Evolutionary conservation across 2,329 filamentous ascomycete species (phyloP).

Genomic region (Metarhizium album): DNA sequence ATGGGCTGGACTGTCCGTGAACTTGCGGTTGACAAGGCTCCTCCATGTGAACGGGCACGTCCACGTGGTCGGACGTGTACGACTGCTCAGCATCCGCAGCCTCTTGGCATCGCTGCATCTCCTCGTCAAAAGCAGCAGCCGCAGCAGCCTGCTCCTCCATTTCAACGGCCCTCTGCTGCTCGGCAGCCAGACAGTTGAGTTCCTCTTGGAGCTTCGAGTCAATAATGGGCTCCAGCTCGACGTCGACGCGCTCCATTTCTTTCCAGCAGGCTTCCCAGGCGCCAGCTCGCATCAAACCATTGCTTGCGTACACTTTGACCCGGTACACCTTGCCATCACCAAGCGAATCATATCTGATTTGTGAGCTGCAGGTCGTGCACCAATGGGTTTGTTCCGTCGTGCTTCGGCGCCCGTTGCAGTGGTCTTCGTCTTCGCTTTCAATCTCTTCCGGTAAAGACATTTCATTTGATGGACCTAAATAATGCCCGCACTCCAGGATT

Average conservation of each 20-base stretch:
- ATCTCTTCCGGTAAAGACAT: slow-evolving; percentile 31
- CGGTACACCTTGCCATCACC: slow-evolving; percentile 52
- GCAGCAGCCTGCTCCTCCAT: slow-evolving; percentile 19
- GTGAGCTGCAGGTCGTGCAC: slow-evolving; percentile 44
- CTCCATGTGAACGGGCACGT: neutral
- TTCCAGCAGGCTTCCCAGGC: slow-evolving; percentile 92
- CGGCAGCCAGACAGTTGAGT: slow-evolving; percentile 43
- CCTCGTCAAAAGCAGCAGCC: slow-evolving; percentile 7
- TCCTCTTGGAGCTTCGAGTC: slow-evolving; percentile 47
- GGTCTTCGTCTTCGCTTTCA: slow-evolving; percentile 35
- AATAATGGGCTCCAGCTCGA: slow-evolving; percentile 73
- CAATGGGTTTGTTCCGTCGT: slow-evolving; percentile 34
- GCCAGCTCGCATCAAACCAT: slow-evolving; percentile 82
- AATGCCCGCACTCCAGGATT: slow-evolving; percentile 68
- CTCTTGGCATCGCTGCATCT: slow-evolving; percentile 16
- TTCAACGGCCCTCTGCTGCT: slow-evolving; percentile 30
- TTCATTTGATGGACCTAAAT: slow-evolving; percentile 50
- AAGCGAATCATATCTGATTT: slow-evolving; percentile 44
- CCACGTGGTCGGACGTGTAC: slow-evolving; percentile 7
- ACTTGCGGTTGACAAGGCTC: slow-evolving; percentile 7
- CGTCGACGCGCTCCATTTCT: slow-evolving; percentile 97
- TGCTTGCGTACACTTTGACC: slow-evolving; percentile 87
- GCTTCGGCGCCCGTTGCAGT: slow-evolving; percentile 20
- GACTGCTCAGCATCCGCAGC: slow-evolving; percentile 17
- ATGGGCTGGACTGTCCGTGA: slow-evolving; percentile 4